Percentiles rank a stretch among this genome's conserved stretches.
These are phyloP conservation scores for Globisporangium orthogonon DNA, from an alignment of 352 stramenopile genomes.

Conservation along the genomic window DNA sequence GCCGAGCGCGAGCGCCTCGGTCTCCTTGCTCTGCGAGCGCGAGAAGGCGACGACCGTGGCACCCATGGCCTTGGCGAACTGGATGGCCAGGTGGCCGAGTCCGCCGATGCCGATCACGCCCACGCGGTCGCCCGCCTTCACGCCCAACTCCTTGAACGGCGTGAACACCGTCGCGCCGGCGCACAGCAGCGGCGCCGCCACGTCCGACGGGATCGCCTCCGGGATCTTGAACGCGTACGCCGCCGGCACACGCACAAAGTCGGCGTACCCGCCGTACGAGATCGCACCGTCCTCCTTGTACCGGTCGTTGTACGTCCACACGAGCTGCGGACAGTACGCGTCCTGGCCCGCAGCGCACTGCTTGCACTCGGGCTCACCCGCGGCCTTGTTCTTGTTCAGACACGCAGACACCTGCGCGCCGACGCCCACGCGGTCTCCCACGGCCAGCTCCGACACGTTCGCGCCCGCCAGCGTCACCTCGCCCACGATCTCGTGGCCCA, in stretches of 20 bases:
- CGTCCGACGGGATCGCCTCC: constrained; percentile 45
- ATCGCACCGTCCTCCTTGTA: constrained; percentile 17
- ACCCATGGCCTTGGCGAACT: constrained; percentile 55
- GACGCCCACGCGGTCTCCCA: constrained; percentile 75
- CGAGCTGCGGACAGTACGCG: constrained; percentile 46
- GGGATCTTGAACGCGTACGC: constrained; percentile 74
- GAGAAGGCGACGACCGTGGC: constrained; percentile 34
- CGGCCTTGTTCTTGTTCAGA: constrained; percentile 48
- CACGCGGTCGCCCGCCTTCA: constrained; percentile 44
- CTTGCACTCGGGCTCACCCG: too few species aligned
- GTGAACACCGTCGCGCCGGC: constrained; percentile 81
- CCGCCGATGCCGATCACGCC: constrained; percentile 81
- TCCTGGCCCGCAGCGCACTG: constrained; percentile 43
- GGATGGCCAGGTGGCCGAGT: constrained; percentile 79
- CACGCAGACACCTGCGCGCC: constrained; percentile 71
- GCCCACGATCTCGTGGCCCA: constrained; percentile 53
- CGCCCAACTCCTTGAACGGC: constrained; percentile 51
- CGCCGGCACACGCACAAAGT: constrained; percentile 55
- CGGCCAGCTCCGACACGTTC: constrained; percentile 49
- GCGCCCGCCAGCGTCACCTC: constrained; percentile 27
- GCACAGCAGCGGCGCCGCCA: constrained; percentile 68
- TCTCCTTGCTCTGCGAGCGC: constrained; percentile 6
- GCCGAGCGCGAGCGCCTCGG: neutral
- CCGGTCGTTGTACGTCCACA: constrained; percentile 45
- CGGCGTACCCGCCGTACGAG: constrained; percentile 66